These are phyloP conservation scores for Malus hybrid DNA, from an alignment of 331 rosid genomes.

Conservation along the genomic window DNA sequence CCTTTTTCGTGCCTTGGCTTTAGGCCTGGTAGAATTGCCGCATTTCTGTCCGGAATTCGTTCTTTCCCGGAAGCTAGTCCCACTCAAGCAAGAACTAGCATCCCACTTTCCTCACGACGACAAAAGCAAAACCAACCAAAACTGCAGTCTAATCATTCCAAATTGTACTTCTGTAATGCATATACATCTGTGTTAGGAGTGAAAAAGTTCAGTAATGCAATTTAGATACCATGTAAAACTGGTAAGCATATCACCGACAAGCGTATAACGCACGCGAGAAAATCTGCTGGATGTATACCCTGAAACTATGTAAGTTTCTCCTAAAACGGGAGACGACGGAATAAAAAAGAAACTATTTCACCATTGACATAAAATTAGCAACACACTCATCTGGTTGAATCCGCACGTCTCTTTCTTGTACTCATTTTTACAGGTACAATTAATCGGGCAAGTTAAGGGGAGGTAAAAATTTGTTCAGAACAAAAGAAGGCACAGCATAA, in stretches of 20 bases:
- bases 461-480: conserved; percentile 27
- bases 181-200: no score
- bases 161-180: no score
- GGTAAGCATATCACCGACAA: no score
- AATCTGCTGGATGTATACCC: no score
- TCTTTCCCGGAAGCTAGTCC: no score
- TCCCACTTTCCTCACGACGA: neutral
- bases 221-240: no score
- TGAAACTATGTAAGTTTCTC: no score
- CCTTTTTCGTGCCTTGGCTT: no score
- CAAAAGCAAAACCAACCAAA: neutral
- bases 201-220: no score
- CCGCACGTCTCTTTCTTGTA: neutral
- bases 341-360: neutral
- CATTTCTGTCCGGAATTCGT: no score
- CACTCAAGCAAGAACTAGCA: neutral
- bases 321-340: neutral
- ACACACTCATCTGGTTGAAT: conserved; percentile 13
- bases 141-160: neutral
- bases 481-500: conserved; percentile 53
- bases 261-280: no score
- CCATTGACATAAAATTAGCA: neutral
- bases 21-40: no score
- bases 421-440: conserved; percentile 32
- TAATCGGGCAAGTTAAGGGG: neutral